Percentiles rank a stretch among this genome's conserved stretches.
phyloP scores from a whole-genome alignment of 805 yeast genomes.

The Saccharomyces jurei region DNA sequence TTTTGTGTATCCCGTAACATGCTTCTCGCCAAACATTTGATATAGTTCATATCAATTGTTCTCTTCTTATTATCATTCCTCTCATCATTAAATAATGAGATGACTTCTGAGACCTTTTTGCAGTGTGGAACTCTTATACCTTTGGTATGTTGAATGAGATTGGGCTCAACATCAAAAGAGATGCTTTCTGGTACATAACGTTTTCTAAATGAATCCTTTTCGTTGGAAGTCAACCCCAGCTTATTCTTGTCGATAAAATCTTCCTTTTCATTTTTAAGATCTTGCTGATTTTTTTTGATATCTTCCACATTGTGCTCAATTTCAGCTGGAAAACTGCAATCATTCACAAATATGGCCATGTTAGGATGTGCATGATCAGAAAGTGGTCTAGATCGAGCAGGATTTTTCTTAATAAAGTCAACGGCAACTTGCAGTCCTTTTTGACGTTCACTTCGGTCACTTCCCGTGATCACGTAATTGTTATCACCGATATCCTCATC shows the following conservation, averaged over 20 bases:
- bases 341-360: neutral
- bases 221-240: conserved; percentile 10
- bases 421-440: neutral
- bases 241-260: neutral
- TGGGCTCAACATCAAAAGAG: conserved; percentile 22
- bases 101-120: conserved; percentile 6
- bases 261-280: neutral
- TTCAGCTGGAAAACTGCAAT: neutral
- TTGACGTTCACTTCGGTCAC: neutral
- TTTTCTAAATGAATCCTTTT: conserved; percentile 16
- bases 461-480: neutral
- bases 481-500: neutral
- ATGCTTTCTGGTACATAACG: conserved; percentile 16
- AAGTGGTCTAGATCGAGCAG: neutral
- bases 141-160: conserved; percentile 7
- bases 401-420: neutral
- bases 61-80: conserved; percentile 8
- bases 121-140: conserved; percentile 15
- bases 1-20: conserved; percentile 9
- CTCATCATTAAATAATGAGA: conserved; percentile 11
- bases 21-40: conserved; percentile 20
- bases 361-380: neutral
- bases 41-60: conserved; percentile 24
- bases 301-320: neutral
- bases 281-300: neutral